phyloP scores from a whole-genome alignment of 441 rosid genomes.

The Syzygium malaccense region DNA sequence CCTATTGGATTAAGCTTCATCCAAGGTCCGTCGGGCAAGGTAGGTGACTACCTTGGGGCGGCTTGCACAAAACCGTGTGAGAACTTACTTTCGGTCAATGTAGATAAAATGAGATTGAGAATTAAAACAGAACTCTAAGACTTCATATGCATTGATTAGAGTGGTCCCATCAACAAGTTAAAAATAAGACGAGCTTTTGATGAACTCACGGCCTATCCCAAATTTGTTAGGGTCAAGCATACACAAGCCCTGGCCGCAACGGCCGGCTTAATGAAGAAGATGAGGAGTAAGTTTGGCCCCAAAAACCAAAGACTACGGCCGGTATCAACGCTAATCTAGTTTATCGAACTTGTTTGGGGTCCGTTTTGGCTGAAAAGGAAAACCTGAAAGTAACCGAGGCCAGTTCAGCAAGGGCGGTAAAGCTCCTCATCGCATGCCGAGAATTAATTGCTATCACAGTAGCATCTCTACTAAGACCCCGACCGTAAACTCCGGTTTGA shows the following conservation, averaged over 20 bases:
- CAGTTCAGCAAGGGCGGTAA: not conserved
- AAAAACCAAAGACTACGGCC: not conserved
- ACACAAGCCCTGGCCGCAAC: not conserved
- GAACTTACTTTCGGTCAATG: not conserved
- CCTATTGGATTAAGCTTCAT: too few relatives aligned
- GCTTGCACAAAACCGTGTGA: not conserved
- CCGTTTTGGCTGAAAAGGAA: not conserved
- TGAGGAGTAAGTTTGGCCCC: not conserved
- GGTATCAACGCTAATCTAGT: not conserved
- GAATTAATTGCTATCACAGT: not conserved
- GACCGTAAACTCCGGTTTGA: not conserved
- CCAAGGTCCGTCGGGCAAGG: too few relatives aligned
- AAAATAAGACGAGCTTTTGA: not conserved
- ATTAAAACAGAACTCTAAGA: not conserved
- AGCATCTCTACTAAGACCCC: not conserved
- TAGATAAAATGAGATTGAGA: too few relatives aligned
- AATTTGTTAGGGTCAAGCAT: not conserved
- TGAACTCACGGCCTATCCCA: not conserved
- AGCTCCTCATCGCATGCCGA: not conserved
- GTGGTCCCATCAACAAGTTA: not conserved
- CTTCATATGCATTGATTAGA: not conserved
- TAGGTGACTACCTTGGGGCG: too few relatives aligned
- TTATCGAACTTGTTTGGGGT: not conserved
- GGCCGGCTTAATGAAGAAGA: not conserved
- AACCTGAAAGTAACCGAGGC: not conserved